Evolutionary conservation across 73 alveolate species (phyloP).

Genomic region (Tetrahymena thermophila): DNA sequence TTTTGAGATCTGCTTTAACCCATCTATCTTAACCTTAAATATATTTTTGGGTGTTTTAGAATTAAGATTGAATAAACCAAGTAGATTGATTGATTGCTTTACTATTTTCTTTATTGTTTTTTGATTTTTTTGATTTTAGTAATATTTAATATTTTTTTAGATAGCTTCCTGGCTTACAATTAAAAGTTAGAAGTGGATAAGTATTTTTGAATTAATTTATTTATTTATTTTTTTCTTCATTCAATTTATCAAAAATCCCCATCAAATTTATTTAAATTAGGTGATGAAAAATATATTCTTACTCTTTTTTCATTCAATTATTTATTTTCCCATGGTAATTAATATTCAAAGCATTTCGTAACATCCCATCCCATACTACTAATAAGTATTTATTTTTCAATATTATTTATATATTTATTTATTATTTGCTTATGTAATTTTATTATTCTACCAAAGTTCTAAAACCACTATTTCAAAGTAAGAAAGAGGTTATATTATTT

Average conservation of each 20-base stretch:
- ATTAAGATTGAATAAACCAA: not conserved
- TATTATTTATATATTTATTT: too few relatives aligned
- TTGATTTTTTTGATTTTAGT: too few relatives aligned
- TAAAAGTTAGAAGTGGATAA: not conserved
- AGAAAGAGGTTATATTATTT: not conserved
- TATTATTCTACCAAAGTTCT: not conserved
- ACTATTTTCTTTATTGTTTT: not conserved
- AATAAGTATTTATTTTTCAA: too few relatives aligned
- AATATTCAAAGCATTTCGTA: too few relatives aligned
- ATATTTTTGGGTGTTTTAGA: not conserved
- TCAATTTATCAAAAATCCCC: not conserved
- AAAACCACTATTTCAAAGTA: not conserved
- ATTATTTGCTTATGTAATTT: too few relatives aligned
- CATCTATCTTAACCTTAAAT: not conserved
- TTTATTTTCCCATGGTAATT: too few relatives aligned
- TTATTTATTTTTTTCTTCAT: too few relatives aligned
- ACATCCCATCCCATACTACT: too few relatives aligned
- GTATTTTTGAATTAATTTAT: not conserved
- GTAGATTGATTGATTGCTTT: not conserved
- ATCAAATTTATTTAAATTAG: too few relatives aligned
- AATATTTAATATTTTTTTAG: not conserved
- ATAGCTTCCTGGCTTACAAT: not conserved
- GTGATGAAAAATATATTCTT: too few relatives aligned
- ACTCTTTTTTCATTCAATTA: not conserved
- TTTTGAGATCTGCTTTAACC: not conserved